These are phyloP conservation scores for Microthyrium microscopicum DNA, from an alignment of 2,329 filamentous ascomycete genomes.

Conservation along the genomic window DNA sequence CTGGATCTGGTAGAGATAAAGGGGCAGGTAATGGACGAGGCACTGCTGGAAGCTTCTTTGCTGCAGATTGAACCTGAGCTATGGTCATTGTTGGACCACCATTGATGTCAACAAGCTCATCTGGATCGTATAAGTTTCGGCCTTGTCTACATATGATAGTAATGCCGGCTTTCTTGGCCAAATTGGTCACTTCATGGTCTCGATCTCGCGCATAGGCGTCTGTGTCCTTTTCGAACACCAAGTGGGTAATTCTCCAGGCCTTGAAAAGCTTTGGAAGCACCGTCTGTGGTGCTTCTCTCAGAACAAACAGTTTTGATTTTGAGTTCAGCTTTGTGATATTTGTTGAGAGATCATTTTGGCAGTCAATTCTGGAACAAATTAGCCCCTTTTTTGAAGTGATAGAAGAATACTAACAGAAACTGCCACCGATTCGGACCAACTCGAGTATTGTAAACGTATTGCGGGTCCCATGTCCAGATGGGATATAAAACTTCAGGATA, in stretches of 20 bases:
- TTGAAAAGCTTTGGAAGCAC: slow-evolving; percentile 57
- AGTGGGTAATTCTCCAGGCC: slow-evolving; percentile 55
- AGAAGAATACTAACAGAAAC: slow-evolving; percentile 34
- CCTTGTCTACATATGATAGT: slow-evolving; percentile 46
- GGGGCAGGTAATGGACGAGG: slow-evolving; percentile 45
- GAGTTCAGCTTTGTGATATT: slow-evolving; percentile 53
- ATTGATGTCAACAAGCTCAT: slow-evolving; percentile 49
- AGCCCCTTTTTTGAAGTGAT: not conserved
- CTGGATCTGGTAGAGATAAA: slow-evolving; percentile 43
- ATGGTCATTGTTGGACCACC: slow-evolving; percentile 60
- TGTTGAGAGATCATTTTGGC: slow-evolving; percentile 51
- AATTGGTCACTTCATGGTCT: slow-evolving; percentile 40
- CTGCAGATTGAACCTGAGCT: slow-evolving; percentile 44
- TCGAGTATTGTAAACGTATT: slow-evolving; percentile 58
- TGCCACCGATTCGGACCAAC: slow-evolving; percentile 61
- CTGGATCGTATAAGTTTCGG: slow-evolving; percentile 57
- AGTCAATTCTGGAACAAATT: slow-evolving; percentile 40
- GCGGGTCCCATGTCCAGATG: slow-evolving; percentile 66
- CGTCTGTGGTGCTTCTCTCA: slow-evolving; percentile 56
- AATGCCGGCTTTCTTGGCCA: slow-evolving; percentile 50
- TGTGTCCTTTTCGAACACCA: slow-evolving; percentile 67
- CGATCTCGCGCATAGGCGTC: slow-evolving; percentile 53
- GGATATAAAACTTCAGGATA: slow-evolving; percentile 54
- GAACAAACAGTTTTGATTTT: slow-evolving; percentile 53
- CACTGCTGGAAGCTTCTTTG: slow-evolving; percentile 44